Conservation (phyloP, 1,284 basidiomycete genomes). For the Coniferiporia weirii region DNA sequence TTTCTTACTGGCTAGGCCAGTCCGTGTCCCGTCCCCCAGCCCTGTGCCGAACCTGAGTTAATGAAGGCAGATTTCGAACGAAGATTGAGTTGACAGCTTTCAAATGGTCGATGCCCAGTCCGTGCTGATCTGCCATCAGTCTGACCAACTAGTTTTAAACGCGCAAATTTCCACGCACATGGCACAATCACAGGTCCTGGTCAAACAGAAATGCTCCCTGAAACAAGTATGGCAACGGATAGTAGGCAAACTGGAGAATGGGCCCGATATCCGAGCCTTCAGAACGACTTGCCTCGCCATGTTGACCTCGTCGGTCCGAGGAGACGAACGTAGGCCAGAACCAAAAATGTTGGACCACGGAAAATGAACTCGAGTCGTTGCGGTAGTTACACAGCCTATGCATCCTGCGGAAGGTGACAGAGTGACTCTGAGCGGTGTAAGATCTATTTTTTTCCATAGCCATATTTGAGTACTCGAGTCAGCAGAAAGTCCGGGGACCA, state of each 20-base stretch:
- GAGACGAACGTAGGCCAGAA: neutral
- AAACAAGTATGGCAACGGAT: slow-evolving; percentile 5
- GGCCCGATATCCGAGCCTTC: neutral
- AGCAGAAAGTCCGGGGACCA: too few relatives aligned
- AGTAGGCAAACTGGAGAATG: neutral
- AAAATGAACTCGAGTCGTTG: neutral
- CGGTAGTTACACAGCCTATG: too few relatives aligned
- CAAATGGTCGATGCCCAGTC: slow-evolving; percentile 5
- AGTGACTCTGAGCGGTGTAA: too few relatives aligned
- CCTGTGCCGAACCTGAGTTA: neutral
- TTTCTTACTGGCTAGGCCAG: too few relatives aligned
- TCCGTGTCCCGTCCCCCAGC: neutral
- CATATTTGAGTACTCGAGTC: too few relatives aligned
- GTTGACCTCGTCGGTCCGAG: neutral
- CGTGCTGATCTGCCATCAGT: slow-evolving; percentile 4
- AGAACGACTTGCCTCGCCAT: neutral
- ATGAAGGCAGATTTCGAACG: neutral
- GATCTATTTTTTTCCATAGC: too few relatives aligned
- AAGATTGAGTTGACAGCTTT: slow-evolving; percentile 4
- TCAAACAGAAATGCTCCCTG: neutral
- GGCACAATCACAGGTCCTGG: slow-evolving; percentile 1
- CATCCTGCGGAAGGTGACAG: too few relatives aligned
- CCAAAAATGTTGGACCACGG: neutral
- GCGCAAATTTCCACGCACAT: slow-evolving; percentile 3
- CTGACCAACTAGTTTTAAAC: neutral